Base-by-base conservation (phyloP, 495 filamentous ascomycete genomes). In the Chaetomium tenue region DNA sequence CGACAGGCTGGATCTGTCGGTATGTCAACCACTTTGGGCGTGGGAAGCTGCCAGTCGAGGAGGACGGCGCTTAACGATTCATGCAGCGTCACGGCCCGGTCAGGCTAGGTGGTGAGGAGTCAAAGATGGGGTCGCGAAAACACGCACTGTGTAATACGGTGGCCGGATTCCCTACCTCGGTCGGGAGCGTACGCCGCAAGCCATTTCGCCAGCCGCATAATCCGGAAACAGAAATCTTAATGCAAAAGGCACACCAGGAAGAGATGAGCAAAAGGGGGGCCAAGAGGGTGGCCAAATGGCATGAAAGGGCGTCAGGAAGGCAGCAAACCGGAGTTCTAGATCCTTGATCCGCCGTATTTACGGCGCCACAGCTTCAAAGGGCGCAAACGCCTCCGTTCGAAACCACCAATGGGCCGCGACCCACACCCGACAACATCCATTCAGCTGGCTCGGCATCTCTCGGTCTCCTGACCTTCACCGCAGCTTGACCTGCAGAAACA, bases 261-360 rank as follows among this genome's bases (percentile, higher is more conserved):
- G 11, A 37, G 33, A 37, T 12, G 33, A 12, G 33, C 33, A 40
- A 20, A 33, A 26, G 5, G 22, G 22, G 11, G 25, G 44, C 26
- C 25, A 20, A 33, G 11, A 20, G 13, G 16, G 15, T 5, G 2
- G 25, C 6, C 2, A 48, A 33, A 22, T 2, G 4, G 42, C 57
- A 33, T 60, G 57, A 30, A 51, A 60, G 20, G 46, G 46, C 46
- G 58, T 60, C 2, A 37, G 44, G 44, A n/a, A 46, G 44, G 44
- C 44, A 42, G n/a, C 58, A 60, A 60, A 15, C 18, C 5, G 46
- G 40, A 26, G 46, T 60, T 50, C 58, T 33, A 39, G 44, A 51
- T 23, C 58, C 26, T n/a, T 51, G 58, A 60, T 60, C 58, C n/a
- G 9, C 30, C 25, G 9, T 26, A 1, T 22, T 15, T 44, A 2